Base-by-base conservation (phyloP, 495 filamentous ascomycete genomes). In the Penicillium subrubescens region DNA sequence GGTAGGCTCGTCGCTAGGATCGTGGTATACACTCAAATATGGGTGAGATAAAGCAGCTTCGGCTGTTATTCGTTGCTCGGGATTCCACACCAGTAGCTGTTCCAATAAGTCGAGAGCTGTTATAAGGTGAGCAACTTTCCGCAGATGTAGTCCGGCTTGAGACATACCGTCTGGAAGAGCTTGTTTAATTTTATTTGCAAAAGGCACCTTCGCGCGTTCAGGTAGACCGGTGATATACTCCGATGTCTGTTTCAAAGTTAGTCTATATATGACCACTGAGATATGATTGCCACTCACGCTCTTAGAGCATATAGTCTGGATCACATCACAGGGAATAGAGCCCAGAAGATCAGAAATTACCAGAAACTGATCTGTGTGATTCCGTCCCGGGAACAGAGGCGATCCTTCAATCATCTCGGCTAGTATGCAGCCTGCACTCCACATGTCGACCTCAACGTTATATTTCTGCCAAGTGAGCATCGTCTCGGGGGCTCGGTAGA, bases 391-490 rank as follows among this genome's bases (percentile, higher is more conserved):
- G 84, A 99, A 99, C 8, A 99, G 82, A 44, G 95, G 95, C 81
- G 97, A 97, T 62, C 96, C 95, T 79, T 98, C 93, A 64, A 99
- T 82, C 95, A 99, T 99, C 78, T 99, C 95, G 52, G 96, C 96
- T 71, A 98, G 97, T 70, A 99, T 99, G 79, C 95, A 99, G 57
- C 94, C 95, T 12, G 95, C 94, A 73, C 94, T 97, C 96, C 95
- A 99, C 72, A 99, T 97, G 77, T 99, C 96, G 57, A 99, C 96
- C 81, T 98, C 96, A 46, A 97, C 92, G 70, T 99, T 95, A 79
- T 99, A 99, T 79, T 98, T 99, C 77, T 99, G 96, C 95, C 95
- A 99, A 41, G 95, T 98, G 71, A 99, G 92, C 95, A 99, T 99
- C 73, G 98, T 99, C 79, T 98, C 95, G 14, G 95, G 95, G 3